phyloP scores from a whole-genome alignment of 163 green algal species.

The Coccomyxa subellipsoidea region DNA sequence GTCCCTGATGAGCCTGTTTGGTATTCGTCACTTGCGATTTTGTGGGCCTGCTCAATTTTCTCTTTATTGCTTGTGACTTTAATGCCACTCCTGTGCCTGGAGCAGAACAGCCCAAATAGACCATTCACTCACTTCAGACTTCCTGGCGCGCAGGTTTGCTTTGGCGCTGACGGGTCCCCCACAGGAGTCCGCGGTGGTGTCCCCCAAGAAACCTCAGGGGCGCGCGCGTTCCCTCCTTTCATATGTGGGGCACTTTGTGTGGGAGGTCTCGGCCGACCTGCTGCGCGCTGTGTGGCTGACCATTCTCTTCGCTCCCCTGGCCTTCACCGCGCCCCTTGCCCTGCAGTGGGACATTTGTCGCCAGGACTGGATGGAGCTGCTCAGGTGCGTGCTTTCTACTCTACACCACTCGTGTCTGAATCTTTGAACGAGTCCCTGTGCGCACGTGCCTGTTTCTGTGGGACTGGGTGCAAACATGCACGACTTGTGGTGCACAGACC shows the following conservation, averaged over 20 bases:
- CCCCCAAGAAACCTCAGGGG: neutral
- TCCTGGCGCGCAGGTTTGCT: constrained; percentile 10
- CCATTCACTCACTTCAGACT: no score
- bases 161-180: constrained; percentile 7
- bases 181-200: neutral
- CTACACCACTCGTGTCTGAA: no score
- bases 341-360: constrained; percentile 41
- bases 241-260: neutral
- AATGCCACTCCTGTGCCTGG: no score
- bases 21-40: no score
- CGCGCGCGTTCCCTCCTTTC: neutral
- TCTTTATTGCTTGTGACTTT: no score
- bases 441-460: no score
- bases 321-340: constrained; percentile 43
- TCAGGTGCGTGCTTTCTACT: constrained; percentile 38
- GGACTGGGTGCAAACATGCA: no score
- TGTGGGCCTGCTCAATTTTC: no score
- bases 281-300: constrained; percentile 40
- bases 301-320: constrained; percentile 60
- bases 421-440: no score
- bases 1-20: no score
- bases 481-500: no score
- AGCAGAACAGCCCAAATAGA: no score
- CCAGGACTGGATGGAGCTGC: constrained; percentile 59
- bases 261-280: neutral